Evolutionary conservation across 768 basidiomycete species (phyloP).

Genomic region (Kwoniella bestiolae): DNA sequence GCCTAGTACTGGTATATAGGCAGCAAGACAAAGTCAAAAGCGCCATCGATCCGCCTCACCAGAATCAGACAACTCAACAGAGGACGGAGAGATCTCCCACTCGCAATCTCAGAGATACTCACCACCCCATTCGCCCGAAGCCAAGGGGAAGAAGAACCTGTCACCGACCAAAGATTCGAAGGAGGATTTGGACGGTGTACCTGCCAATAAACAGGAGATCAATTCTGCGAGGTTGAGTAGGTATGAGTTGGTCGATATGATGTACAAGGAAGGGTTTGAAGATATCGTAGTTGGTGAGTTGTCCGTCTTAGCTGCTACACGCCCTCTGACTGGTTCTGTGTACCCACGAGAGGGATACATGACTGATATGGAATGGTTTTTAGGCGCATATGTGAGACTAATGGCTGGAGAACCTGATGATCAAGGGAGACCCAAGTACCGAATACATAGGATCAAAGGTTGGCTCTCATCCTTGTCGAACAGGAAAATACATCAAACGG

Average conservation of each 20-base stretch:
- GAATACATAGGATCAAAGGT: conserved; percentile 81
- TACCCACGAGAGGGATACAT: too few relatives aligned
- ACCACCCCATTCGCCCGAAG: conserved; percentile 12
- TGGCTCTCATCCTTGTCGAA: conserved; percentile 46
- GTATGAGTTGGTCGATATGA: conserved; percentile 71
- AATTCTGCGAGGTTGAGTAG: conserved; percentile 69
- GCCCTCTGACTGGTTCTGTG: too few relatives aligned
- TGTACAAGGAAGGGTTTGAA: conserved; percentile 80
- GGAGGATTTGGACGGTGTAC: conserved; percentile 59
- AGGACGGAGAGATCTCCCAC: conserved; percentile 63
- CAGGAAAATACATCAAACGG: background rate
- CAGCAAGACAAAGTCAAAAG: conserved; percentile 66
- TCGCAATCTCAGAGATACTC: conserved; percentile 29
- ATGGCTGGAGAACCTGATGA: conserved; percentile 69
- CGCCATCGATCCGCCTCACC: conserved; percentile 67
- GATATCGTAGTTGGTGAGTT: conserved; percentile 74
- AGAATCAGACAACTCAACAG: conserved; percentile 80
- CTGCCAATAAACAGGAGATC: conserved; percentile 66
- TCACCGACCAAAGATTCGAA: conserved; percentile 59
- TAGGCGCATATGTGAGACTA: conserved; percentile 86
- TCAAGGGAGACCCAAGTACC: conserved; percentile 67
- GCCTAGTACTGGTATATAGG: conserved; percentile 45
- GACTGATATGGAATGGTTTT: background rate
- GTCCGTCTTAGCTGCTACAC: too few relatives aligned
- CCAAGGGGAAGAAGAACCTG: conserved; percentile 12